These are phyloP conservation scores for Lentinula sp. DNA, from an alignment of 768 basidiomycete species.

Conservation along the genomic window DNA sequence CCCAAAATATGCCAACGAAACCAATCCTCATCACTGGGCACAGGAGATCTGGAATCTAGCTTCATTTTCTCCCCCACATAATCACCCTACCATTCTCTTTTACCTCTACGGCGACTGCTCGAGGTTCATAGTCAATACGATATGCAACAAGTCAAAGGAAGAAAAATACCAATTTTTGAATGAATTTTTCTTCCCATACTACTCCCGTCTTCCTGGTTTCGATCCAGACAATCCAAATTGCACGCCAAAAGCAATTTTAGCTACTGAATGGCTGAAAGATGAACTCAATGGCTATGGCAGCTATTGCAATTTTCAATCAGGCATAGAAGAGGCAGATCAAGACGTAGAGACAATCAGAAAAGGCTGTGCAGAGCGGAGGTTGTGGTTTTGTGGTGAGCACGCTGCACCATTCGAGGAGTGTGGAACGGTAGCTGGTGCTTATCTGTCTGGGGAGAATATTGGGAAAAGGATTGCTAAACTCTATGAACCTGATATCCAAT, in stretches of 20 bases:
- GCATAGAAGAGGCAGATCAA: conserved; percentile 12
- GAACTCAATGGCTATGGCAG: conserved; percentile 12
- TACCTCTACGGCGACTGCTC: conserved; percentile 15
- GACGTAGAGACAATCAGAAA: conserved; percentile 12
- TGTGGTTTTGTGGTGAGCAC: conserved; percentile 17
- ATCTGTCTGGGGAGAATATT: conserved; percentile 10
- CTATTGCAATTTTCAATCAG: conserved; percentile 16
- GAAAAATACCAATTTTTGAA: conserved; percentile 12
- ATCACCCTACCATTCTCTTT: conserved; percentile 15
- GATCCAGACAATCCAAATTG: conserved; percentile 7
- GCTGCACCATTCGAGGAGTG: conserved; percentile 15
- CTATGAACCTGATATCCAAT: not conserved
- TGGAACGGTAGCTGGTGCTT: conserved; percentile 15
- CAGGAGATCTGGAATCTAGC: conserved; percentile 16
- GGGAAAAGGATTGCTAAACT: conserved; percentile 7
- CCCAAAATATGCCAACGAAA: conserved; percentile 12
- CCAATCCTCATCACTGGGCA: conserved; percentile 14
- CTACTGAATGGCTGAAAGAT: conserved; percentile 14
- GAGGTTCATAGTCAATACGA: conserved; percentile 12
- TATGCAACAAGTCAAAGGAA: conserved; percentile 10
- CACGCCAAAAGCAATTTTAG: conserved; percentile 10
- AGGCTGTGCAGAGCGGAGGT: conserved; percentile 10
- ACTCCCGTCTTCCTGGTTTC: conserved; percentile 13
- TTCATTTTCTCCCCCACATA: conserved; percentile 14
- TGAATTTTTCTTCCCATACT: conserved; percentile 14